Conservation (phyloP, 257 asterid genomes). For the Plantago ovata region DNA sequence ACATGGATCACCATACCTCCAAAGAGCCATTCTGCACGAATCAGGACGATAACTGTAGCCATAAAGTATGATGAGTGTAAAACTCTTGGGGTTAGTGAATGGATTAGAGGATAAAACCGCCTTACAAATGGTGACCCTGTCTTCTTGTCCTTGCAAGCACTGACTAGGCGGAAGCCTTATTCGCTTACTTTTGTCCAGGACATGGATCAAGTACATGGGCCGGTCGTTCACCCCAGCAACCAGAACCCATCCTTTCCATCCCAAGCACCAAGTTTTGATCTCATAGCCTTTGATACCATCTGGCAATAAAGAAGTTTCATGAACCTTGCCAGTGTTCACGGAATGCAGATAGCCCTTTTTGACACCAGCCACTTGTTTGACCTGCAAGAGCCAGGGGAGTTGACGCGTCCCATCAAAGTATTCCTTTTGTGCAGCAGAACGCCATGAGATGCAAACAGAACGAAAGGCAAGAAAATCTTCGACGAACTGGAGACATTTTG, state of each 20-base stretch:
- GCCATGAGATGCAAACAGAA: slow-evolving; percentile 2
- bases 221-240: background rate
- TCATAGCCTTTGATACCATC: background rate
- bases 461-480: background rate
- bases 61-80: background rate
- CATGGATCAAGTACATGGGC: background rate
- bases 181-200: background rate
- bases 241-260: background rate
- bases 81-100: background rate
- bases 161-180: background rate
- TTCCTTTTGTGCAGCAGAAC: background rate
- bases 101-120: background rate
- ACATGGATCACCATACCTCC: background rate
- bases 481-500: background rate
- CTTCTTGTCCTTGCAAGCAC: background rate
- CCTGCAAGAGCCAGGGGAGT: too few relatives aligned
- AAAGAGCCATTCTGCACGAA: background rate
- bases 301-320: too few relatives aligned
- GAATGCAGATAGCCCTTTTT: background rate
- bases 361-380: too few relatives aligned
- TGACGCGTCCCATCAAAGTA: background rate
- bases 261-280: background rate
- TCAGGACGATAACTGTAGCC: background rate
- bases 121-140: too few relatives aligned
- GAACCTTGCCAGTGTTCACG: background rate